phyloP scores from a whole-genome alignment of 2,329 filamentous ascomycete genomes.

The Myriosclerotinia curreyana region DNA sequence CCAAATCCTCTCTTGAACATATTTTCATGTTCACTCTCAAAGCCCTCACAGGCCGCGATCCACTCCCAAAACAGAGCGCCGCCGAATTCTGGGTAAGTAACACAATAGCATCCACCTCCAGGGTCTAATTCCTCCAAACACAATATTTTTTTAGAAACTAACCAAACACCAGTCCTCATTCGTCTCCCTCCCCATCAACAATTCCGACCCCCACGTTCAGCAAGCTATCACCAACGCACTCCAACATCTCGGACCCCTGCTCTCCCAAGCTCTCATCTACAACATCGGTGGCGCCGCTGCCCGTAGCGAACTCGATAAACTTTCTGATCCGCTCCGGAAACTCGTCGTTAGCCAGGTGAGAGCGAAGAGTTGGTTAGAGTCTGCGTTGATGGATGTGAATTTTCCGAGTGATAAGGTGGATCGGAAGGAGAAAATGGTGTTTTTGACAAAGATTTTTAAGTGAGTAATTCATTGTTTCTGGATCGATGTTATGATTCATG shows the following conservation, averaged over 20 bases:
- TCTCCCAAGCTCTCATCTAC: conserved; percentile 58
- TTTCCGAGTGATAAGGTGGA: conserved; percentile 58
- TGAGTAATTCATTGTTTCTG: conserved; percentile 40
- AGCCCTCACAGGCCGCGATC: conserved; percentile 67
- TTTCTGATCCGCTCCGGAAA: conserved; percentile 69
- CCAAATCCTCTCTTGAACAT: conserved; percentile 56
- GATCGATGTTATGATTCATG: background rate
- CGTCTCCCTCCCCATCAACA: conserved; percentile 37
- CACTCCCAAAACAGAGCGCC: conserved; percentile 70
- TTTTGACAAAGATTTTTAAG: conserved; percentile 64
- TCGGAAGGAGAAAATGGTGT: conserved; percentile 57
- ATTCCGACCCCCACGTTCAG: conserved; percentile 3
- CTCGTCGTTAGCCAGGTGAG: conserved; percentile 55
- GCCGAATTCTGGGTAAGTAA: conserved; percentile 68
- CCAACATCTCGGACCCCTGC: conserved; percentile 56
- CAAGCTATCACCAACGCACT: conserved; percentile 49
- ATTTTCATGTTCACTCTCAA: conserved; percentile 71
- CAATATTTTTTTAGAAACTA: background rate
- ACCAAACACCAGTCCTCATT: conserved; percentile 48
- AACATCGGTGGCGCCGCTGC: conserved; percentile 68
- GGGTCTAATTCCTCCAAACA: background rate
- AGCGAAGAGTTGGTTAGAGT: conserved; percentile 61
- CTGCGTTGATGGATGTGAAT: conserved; percentile 51
- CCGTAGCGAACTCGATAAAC: conserved; percentile 68
- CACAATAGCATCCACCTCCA: background rate